Percentiles rank a stretch among this genome's conserved stretches.
phyloP scores from a whole-genome alignment of 192 early-diverging fungal species.

The Neocallimastix lanati region DNA sequence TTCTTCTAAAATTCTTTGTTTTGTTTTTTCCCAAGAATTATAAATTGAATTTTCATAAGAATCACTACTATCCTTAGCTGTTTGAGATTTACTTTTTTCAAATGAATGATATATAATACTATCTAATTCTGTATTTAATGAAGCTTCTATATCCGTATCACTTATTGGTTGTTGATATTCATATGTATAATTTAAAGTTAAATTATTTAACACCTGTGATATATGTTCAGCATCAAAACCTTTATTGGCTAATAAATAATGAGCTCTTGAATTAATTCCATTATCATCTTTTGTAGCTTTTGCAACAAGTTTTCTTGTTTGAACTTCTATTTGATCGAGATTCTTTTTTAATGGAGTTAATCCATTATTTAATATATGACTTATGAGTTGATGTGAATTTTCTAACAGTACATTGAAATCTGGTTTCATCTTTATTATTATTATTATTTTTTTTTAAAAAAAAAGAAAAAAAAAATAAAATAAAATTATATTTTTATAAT shows the following conservation, averaged over 20 bases:
- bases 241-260: conserved; percentile 51
- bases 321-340: conserved; percentile 72
- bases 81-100: conserved; percentile 34
- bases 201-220: conserved; percentile 30
- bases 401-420: background rate
- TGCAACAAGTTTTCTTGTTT: conserved; percentile 54
- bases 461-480: too few relatives aligned
- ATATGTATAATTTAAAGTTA: conserved; percentile 51
- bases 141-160: conserved; percentile 72
- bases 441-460: too few relatives aligned
- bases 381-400: background rate
- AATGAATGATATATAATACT: conserved; percentile 51
- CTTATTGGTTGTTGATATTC: conserved; percentile 50
- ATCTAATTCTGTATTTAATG: conserved; percentile 53
- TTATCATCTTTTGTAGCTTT: conserved; percentile 14
- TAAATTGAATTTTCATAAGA: conserved; percentile 31
- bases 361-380: background rate
- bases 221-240: conserved; percentile 64
- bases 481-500: too few relatives aligned
- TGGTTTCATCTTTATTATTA: background rate
- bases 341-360: conserved; percentile 54
- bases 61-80: conserved; percentile 47
- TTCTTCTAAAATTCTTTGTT: conserved; percentile 63
- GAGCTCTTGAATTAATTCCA: conserved; percentile 15
- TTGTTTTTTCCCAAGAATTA: conserved; percentile 53